Conservation (phyloP, 352 stramenopile species). For the Phytophthora aleatoria region DNA sequence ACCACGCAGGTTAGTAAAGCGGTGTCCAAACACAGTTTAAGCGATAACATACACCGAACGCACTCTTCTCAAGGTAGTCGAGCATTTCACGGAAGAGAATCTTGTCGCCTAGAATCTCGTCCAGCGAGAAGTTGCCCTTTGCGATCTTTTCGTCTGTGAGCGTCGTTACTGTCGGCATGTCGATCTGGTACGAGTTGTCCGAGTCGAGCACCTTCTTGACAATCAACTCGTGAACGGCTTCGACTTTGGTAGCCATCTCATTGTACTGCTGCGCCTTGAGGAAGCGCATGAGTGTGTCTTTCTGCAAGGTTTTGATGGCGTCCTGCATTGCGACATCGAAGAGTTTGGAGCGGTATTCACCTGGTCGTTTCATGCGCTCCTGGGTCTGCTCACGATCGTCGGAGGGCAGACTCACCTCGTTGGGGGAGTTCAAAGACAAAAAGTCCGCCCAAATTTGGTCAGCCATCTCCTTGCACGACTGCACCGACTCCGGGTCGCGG, state of each 20-base stretch:
- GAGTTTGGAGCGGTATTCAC: conserved; percentile 76
- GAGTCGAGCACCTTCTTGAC: conserved; percentile 68
- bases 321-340: conserved; percentile 86
- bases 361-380: conserved; percentile 83
- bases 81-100: conserved; percentile 86
- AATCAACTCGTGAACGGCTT: conserved; percentile 57
- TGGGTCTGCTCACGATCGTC: conserved; percentile 82
- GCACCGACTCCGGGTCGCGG: conserved; percentile 75
- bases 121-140: conserved; percentile 69
- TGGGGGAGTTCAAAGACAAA: conserved; percentile 82
- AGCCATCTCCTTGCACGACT: conserved; percentile 84
- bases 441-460: conserved; percentile 86
- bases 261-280: conserved; percentile 81
- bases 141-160: conserved; percentile 68
- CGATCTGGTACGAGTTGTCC: conserved; percentile 72
- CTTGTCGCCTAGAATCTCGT: conserved; percentile 82
- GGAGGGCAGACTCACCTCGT: conserved; percentile 81
- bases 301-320: conserved; percentile 85
- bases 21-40: neutral
- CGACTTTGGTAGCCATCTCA: conserved; percentile 71
- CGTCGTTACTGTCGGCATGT: conserved; percentile 54
- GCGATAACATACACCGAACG: conserved; percentile 10
- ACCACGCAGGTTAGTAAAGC: conserved; percentile 4
- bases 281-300: conserved; percentile 80
- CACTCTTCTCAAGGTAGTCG: conserved; percentile 87